phyloP scores from a whole-genome alignment of 2,329 filamentous ascomycete genomes.

The Gnomoniopsis smithogilvyi region DNA sequence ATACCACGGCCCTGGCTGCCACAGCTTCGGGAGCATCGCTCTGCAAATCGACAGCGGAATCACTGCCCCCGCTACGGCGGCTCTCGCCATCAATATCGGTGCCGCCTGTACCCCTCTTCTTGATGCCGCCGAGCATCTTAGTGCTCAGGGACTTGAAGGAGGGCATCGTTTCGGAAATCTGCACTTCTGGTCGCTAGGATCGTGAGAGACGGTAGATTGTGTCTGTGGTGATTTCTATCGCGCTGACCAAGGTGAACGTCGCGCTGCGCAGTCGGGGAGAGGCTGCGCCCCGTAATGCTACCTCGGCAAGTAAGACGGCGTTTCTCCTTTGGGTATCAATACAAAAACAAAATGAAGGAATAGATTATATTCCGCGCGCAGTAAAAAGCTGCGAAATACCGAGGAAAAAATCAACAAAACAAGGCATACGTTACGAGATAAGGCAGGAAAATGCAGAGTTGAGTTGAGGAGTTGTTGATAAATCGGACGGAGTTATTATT shows the following conservation, averaged over 20 bases:
- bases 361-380: background rate
- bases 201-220: background rate
- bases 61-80: slow-evolving; percentile 6
- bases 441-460: background rate
- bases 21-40: slow-evolving; percentile 65
- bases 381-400: background rate
- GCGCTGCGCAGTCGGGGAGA: background rate
- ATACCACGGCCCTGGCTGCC: slow-evolving; percentile 64
- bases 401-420: background rate
- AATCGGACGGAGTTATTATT: no score
- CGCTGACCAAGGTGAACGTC: background rate
- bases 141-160: slow-evolving; percentile 51
- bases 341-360: slow-evolving; percentile 1
- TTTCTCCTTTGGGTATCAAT: slow-evolving; percentile 12
- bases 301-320: background rate
- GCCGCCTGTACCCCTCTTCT: slow-evolving; percentile 33
- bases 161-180: slow-evolving; percentile 9
- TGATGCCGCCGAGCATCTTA: slow-evolving; percentile 55
- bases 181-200: background rate
- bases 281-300: no score
- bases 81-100: slow-evolving; percentile 1
- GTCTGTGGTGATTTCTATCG: background rate
- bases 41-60: slow-evolving; percentile 26
- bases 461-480: background rate
- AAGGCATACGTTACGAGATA: background rate